These are phyloP conservation scores for Tylopilus vinaceipallidus DNA, from an alignment of 768 basidiomycete genomes.

Conservation along the genomic window DNA sequence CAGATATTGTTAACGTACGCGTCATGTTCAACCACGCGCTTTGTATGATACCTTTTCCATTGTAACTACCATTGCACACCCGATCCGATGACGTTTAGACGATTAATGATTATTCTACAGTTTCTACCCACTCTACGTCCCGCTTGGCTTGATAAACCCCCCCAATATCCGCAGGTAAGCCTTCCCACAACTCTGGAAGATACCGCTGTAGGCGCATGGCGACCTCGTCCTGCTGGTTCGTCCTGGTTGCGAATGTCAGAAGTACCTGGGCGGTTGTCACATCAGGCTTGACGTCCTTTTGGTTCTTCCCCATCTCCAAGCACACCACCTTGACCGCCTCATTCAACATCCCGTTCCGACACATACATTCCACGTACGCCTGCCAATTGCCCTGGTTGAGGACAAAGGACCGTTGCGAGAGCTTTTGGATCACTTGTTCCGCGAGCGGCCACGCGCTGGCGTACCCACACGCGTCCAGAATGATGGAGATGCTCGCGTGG, in stretches of 20 bases:
- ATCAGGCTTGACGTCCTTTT: slow-evolving; percentile 46
- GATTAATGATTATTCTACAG: slow-evolving; percentile 11
- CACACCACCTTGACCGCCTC: slow-evolving; percentile 68
- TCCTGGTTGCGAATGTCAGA: slow-evolving; percentile 48
- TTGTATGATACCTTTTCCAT: slow-evolving; percentile 31
- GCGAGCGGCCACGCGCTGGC: slow-evolving; percentile 52
- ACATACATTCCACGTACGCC: slow-evolving; percentile 83
- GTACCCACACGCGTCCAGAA: slow-evolving; percentile 81
- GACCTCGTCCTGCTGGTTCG: slow-evolving; percentile 44
- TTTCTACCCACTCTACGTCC: slow-evolving; percentile 1
- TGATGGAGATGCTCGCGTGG: slow-evolving; percentile 71
- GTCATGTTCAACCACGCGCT: slow-evolving; percentile 69
- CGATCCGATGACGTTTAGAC: slow-evolving; percentile 16
- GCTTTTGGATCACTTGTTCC: slow-evolving; percentile 50
- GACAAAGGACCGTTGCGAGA: slow-evolving; percentile 46
- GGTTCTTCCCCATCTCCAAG: slow-evolving; percentile 55
- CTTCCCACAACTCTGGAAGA: slow-evolving; percentile 37
- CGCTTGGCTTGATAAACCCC: slow-evolving; percentile 22
- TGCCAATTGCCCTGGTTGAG: slow-evolving; percentile 76
- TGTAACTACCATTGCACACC: slow-evolving; percentile 17
- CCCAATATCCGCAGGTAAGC: slow-evolving; percentile 21
- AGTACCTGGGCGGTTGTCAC: slow-evolving; percentile 50
- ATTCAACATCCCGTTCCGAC: slow-evolving; percentile 60
- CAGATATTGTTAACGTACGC: slow-evolving; percentile 40
- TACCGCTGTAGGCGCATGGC: slow-evolving; percentile 43